These are phyloP conservation scores for Thuidium tamariscinum DNA, from an alignment of 225 moss, liverwort and hornwort genomes.

Conservation along the genomic window DNA sequence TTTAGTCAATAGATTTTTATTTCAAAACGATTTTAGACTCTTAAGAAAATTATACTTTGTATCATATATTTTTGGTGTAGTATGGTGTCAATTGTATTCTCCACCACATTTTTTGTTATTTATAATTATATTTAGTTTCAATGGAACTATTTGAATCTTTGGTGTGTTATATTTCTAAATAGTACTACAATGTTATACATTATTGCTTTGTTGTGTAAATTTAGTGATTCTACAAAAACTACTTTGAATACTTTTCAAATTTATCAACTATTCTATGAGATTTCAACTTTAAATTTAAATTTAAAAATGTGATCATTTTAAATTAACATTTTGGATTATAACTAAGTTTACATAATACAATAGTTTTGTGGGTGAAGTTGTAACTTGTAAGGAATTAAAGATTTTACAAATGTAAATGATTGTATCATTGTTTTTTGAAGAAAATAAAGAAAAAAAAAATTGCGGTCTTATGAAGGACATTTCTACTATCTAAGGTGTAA, in stretches of 20 bases:
- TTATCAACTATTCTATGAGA: accelerated
- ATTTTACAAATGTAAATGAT: neutral
- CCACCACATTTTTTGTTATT: neutral
- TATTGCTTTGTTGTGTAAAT: neutral
- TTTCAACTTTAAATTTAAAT: neutral
- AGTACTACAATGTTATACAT: too few species aligned
- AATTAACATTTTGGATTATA: too few species aligned
- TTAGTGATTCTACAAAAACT: neutral
- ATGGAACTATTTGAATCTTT: too few species aligned
- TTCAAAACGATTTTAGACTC: neutral
- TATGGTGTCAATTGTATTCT: neutral
- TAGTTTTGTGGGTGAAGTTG: neutral
- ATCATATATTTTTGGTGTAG: neutral
- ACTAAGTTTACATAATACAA: neutral
- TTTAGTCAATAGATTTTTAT: neutral
- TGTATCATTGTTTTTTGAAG: neutral
- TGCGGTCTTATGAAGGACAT: accelerated
- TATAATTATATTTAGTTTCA: neutral
- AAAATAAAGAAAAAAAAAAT: neutral
- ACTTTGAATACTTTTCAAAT: neutral
- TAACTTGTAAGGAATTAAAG: too few species aligned
- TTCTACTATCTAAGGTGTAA: too few species aligned
- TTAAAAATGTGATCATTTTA: too few species aligned
- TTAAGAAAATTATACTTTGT: neutral
- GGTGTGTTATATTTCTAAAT: accelerated